Conservation (phyloP, 2,329 filamentous ascomycete genomes). For the Fusarium musae region DNA sequence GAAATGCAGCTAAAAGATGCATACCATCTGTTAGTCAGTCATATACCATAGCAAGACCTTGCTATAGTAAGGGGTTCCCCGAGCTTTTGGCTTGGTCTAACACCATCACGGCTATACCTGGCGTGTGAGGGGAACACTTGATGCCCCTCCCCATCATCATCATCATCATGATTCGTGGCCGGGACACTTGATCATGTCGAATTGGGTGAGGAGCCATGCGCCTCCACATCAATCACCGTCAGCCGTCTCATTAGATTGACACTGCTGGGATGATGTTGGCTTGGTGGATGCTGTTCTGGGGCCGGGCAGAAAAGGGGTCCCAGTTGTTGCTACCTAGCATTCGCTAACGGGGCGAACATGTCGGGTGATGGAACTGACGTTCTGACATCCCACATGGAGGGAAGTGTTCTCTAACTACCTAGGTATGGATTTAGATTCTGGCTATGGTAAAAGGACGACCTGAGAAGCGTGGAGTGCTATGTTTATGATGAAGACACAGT, state of each 20-base stretch:
- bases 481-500: neutral
- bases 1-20: slow-evolving; percentile 38
- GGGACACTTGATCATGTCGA: slow-evolving; percentile 6
- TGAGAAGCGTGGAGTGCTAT: neutral
- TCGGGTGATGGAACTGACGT: slow-evolving; percentile 34
- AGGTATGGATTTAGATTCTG: neutral
- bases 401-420: neutral
- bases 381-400: slow-evolving; percentile 33
- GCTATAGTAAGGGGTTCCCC: too few relatives aligned
- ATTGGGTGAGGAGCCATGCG: slow-evolving; percentile 16
- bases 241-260: slow-evolving; percentile 9
- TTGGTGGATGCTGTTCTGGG: slow-evolving; percentile 30
- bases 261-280: slow-evolving; percentile 17
- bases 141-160: slow-evolving; percentile 16
- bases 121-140: slow-evolving; percentile 5
- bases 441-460: neutral
- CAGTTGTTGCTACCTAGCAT: slow-evolving; percentile 19
- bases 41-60: too few relatives aligned
- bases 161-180: slow-evolving; percentile 19
- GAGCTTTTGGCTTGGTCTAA: too few relatives aligned
- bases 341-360: slow-evolving; percentile 37
- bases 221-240: slow-evolving; percentile 25
- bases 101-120: slow-evolving; percentile 25
- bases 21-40: slow-evolving; percentile 11
- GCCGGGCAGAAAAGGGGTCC: slow-evolving; percentile 32